A percentile compares a stretch with the other conserved stretches of the same genome.
These are phyloP conservation scores for Tubosaeta brunneosetosa DNA, from an alignment of 768 basidiomycete species.

Conservation along the genomic window DNA sequence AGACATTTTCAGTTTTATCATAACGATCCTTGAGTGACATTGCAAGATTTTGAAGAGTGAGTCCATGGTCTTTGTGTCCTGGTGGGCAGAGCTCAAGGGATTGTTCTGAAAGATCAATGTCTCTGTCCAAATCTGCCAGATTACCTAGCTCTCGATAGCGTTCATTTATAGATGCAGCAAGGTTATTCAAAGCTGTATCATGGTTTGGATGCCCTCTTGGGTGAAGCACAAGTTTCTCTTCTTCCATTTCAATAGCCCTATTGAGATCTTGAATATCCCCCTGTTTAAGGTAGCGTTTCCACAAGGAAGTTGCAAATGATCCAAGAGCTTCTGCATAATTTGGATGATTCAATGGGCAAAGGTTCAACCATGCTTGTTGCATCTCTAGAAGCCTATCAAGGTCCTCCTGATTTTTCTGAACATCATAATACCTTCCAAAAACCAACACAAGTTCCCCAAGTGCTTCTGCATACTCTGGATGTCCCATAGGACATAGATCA, in stretches of 20 bases:
- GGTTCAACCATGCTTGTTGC: background rate
- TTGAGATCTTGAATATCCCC: background rate
- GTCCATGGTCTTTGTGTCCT: background rate
- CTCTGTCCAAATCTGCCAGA: background rate
- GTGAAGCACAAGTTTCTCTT: background rate
- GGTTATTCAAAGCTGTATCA: background rate
- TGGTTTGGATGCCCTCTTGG: background rate
- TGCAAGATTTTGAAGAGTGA: background rate
- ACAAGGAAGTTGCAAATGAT: background rate
- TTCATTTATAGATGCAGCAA: background rate
- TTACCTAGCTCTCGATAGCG: background rate
- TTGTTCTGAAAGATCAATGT: background rate
- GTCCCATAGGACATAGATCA: background rate
- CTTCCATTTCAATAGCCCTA: background rate
- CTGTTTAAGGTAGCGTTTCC: background rate
- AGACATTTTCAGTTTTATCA: background rate
- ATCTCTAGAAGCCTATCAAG: background rate
- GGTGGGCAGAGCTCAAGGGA: background rate
- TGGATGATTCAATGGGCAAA: background rate
- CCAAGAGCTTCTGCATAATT: background rate
- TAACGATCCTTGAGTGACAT: background rate
- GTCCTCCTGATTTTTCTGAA: background rate
- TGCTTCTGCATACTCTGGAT: background rate
- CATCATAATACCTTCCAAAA: background rate
- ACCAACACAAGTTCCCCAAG: background rate